phyloP scores from a whole-genome alignment of 164 flowering plant genomes.

The Macadamia integrifolia region DNA sequence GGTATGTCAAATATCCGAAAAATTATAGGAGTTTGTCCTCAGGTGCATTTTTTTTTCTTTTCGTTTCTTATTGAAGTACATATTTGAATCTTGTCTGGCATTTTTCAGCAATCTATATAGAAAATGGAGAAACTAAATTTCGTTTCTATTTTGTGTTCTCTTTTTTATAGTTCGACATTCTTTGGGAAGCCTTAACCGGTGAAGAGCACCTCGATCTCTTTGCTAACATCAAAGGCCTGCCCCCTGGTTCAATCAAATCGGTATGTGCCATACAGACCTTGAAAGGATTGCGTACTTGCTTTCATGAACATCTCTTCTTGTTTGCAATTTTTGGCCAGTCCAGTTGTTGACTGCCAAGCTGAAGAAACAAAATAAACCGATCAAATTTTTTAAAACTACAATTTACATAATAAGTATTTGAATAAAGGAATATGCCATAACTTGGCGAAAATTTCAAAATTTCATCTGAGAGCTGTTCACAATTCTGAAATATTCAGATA shows the following conservation, averaged over 20 bases:
- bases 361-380: neutral
- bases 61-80: neutral
- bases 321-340: neutral
- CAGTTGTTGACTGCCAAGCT: neutral
- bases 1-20: constrained; percentile 86
- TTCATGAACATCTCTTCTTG: neutral
- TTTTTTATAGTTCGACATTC: constrained; percentile 69
- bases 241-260: constrained; percentile 50
- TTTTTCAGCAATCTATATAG: neutral
- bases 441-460: too few relatives aligned
- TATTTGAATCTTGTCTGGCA: neutral
- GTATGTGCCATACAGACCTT: constrained; percentile 31
- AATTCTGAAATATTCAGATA: too few relatives aligned
- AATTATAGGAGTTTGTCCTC: constrained; percentile 95
- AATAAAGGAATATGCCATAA: too few relatives aligned
- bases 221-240: constrained; percentile 89
- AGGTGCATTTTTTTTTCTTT: constrained; percentile 41
- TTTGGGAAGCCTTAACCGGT: constrained; percentile 87
- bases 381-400: neutral
- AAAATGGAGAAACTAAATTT: constrained; percentile 7
- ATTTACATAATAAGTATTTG: too few relatives aligned
- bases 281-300: neutral
- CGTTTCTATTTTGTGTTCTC: constrained; percentile 1
- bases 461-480: too few relatives aligned
- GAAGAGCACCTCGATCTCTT: constrained; percentile 87